Evolutionary conservation across 2,329 filamentous ascomycete species (phyloP), one percentile per base, ranked within the genome.

Genomic region (Trichoderma sp.): DNA sequence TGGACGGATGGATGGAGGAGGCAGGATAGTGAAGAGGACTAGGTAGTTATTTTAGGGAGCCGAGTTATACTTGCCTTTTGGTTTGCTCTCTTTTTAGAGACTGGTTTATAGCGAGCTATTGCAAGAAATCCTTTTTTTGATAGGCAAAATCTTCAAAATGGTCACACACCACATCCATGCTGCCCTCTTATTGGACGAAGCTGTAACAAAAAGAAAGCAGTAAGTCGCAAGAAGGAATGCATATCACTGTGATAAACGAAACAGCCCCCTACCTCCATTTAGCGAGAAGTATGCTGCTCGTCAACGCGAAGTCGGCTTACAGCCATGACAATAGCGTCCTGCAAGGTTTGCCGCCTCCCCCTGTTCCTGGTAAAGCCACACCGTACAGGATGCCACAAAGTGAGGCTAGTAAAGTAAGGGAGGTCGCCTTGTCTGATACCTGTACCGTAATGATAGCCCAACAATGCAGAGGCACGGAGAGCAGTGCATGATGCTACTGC

Each of bases 101-200:
- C 43, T 37, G 64, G n/a, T 49, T 67, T 67, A 58, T 59, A 67
- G 64, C 53, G 64, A 58, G 64, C 55, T 63, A 19, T 47, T 47
- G 47, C n/a, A 49, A 49, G 47, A 49, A 47, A 49, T 11, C 11
- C 31, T 35, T 35, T 62, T 52, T 24, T n/a, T 21, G n/a, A 33
- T 10, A 16, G 10, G 5, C 8, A 33, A 33, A 16, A 21, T 29
- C 27, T 29, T 8, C 1, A 14, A 53, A 14, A 53, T 53, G 27
- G 27, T 24, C 21, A 55, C 21, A 55, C 11, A 31, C 21, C 21
- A 29, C 21, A 16, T 55, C 6, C 2, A 29, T 55, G 11, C 5
- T 16, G 14, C 16, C 5, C 6, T 27, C 24, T 55, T 16, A 27
- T 16, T 55, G 52, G 24, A 31, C 6, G 14, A 13, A 29, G 24